Conservation (phyloP, 805 yeast genomes). For the Lachancea kluyveri region DNA sequence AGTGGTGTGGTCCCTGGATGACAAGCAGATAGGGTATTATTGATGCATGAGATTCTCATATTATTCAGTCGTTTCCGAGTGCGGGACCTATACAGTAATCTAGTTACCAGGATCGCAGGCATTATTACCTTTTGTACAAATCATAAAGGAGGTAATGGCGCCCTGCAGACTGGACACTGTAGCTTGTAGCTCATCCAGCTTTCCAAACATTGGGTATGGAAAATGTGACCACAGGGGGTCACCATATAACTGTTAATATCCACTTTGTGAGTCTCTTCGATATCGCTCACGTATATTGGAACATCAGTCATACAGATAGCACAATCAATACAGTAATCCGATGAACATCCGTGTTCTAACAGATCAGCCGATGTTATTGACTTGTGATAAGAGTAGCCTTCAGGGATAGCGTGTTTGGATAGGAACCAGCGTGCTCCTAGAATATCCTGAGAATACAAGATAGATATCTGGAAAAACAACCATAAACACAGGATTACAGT, state of each 20-base stretch:
- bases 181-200: constrained; percentile 90
- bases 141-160: constrained; percentile 73
- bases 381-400: constrained; percentile 73
- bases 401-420: constrained; percentile 68
- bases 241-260: constrained; percentile 55
- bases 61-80: too few species aligned
- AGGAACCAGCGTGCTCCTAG: constrained; percentile 82
- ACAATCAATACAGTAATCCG: constrained; percentile 61
- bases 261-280: constrained; percentile 33
- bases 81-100: too few species aligned
- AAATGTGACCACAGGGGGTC: constrained; percentile 87
- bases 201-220: constrained; percentile 84
- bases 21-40: too few species aligned
- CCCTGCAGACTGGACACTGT: constrained; percentile 92
- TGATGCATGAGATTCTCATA: too few species aligned
- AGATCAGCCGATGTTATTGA: constrained; percentile 23
- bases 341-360: constrained; percentile 29
- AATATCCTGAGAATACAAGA: constrained; percentile 56
- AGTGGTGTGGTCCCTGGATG: too few species aligned
- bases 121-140: too few species aligned
- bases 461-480: constrained; percentile 51
- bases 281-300: constrained; percentile 27
- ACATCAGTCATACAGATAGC: constrained; percentile 84
- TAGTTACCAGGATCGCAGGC: too few species aligned
- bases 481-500: constrained; percentile 44